A percentile compares a stretch with the other conserved stretches of the same genome.
phyloP scores from a whole-genome alignment of 164 flowering plant species.

The Cinnamomum chago region DNA sequence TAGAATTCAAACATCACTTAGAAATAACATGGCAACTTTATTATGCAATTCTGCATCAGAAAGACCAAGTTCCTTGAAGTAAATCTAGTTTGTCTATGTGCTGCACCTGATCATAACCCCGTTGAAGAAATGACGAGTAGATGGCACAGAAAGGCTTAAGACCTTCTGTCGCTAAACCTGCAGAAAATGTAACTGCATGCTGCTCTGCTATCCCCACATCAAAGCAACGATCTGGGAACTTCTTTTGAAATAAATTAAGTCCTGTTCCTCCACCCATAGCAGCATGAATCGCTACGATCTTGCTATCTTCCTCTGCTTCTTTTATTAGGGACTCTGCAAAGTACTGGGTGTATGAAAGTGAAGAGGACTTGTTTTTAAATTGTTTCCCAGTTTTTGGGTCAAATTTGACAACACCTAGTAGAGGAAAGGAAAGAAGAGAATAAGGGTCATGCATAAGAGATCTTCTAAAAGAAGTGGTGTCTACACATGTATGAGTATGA shows the following conservation, averaged over 20 bases:
- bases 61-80: not conserved
- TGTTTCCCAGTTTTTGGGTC: slow-evolving; percentile 77
- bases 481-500: not conserved
- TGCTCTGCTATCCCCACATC: slow-evolving; percentile 98
- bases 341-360: slow-evolving; percentile 75
- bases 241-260: slow-evolving; percentile 75
- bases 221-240: slow-evolving; percentile 83
- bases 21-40: not conserved
- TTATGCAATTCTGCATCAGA: not conserved
- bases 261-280: slow-evolving; percentile 99
- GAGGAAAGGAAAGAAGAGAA: slow-evolving; percentile 3
- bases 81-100: not conserved
- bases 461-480: not conserved
- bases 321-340: slow-evolving; percentile 78
- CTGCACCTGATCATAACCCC: slow-evolving; percentile 89
- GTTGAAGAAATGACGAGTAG: slow-evolving; percentile 83
- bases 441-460: slow-evolving; percentile 2
- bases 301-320: slow-evolving; percentile 74
- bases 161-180: slow-evolving; percentile 90
- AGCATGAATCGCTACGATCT: slow-evolving; percentile 88
- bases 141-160: slow-evolving; percentile 96
- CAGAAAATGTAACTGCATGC: slow-evolving; percentile 96
- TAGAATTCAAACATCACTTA: not conserved
- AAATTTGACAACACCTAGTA: slow-evolving; percentile 82
- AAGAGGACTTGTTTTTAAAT: slow-evolving; percentile 56